phyloP scores from a whole-genome alignment of 306 rosid species.

The Vigna unguiculata region DNA sequence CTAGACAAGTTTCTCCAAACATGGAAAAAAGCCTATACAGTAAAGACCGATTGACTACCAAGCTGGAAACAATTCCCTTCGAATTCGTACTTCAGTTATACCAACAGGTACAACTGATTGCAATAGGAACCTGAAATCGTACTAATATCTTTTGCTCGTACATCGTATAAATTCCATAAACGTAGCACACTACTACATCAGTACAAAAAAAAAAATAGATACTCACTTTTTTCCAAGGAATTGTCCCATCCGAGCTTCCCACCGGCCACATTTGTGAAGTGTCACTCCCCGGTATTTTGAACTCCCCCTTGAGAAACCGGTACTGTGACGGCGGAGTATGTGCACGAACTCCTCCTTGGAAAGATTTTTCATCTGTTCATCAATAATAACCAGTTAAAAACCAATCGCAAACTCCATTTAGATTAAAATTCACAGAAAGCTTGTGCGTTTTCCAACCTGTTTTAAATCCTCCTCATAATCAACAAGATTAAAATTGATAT shows the following conservation, averaged over 20 bases:
- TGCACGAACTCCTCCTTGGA: slow-evolving; percentile 96
- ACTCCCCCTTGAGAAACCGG: slow-evolving; percentile 97
- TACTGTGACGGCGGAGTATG: slow-evolving; percentile 95
- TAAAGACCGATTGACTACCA: slow-evolving; percentile 53
- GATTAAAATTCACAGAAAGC: slow-evolving; percentile 31
- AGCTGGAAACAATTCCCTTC: slow-evolving; percentile 51
- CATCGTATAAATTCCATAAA: slow-evolving; percentile 41
- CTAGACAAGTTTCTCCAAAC: slow-evolving; percentile 65
- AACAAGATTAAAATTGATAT: slow-evolving; percentile 86
- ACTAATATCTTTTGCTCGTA: slow-evolving; percentile 38
- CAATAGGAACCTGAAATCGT: slow-evolving; percentile 47
- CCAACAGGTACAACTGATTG: slow-evolving; percentile 31
- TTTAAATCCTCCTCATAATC: slow-evolving; percentile 96
- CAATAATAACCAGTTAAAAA: slow-evolving; percentile 26
- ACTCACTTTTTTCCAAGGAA: slow-evolving; percentile 99
- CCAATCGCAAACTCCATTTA: slow-evolving; percentile 10
- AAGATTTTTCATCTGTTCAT: slow-evolving; percentile 77
- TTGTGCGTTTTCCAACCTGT: slow-evolving; percentile 61
- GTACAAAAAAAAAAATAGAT: slow-evolving; percentile 49
- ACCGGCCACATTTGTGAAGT: slow-evolving; percentile 97
- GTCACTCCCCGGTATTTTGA: slow-evolving; percentile 97
- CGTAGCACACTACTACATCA: slow-evolving; percentile 25
- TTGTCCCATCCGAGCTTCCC: slow-evolving; percentile 99
- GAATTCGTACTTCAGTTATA: slow-evolving; percentile 12
- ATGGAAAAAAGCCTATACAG: slow-evolving; percentile 49